phyloP scores from a whole-genome alignment of 805 yeast species.

The Hanseniaspora taiwanica region DNA sequence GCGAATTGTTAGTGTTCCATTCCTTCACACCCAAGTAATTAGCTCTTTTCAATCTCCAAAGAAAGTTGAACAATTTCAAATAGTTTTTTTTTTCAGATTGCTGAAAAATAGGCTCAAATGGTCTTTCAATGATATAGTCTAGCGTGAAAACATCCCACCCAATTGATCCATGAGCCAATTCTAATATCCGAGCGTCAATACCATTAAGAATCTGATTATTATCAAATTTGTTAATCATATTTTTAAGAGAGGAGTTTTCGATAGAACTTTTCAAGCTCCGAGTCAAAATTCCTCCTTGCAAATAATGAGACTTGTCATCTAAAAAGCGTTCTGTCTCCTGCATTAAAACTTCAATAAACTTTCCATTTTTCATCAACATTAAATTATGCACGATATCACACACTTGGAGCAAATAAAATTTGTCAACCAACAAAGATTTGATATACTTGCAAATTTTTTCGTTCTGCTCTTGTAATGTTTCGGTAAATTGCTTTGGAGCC shows the following conservation, averaged over 20 bases:
- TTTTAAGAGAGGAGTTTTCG: constrained; percentile 35
- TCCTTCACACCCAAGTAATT: constrained; percentile 35
- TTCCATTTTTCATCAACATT: constrained; percentile 64
- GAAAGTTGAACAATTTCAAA: constrained; percentile 67
- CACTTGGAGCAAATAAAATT: constrained; percentile 38
- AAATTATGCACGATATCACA: constrained; percentile 51
- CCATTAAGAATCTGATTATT: constrained; percentile 31
- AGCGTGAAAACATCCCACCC: constrained; percentile 93
- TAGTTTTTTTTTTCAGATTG: constrained; percentile 43
- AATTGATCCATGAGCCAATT: constrained; percentile 52
- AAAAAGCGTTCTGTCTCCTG: constrained; percentile 40
- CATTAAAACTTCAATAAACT: constrained; percentile 59
- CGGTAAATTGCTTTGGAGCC: constrained; percentile 16
- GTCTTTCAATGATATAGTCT: constrained; percentile 49
- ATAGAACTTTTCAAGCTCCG: constrained; percentile 54
- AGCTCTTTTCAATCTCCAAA: constrained; percentile 67
- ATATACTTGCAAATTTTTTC: constrained; percentile 40
- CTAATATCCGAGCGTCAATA: constrained; percentile 74
- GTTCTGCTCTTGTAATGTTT: constrained; percentile 31
- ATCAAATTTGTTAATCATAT: constrained; percentile 24
- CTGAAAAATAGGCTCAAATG: constrained; percentile 43
- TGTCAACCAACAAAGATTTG: constrained; percentile 34
- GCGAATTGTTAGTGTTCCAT: constrained; percentile 30
- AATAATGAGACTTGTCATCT: constrained; percentile 44
- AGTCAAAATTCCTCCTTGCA: constrained; percentile 56